Evolutionary conservation across 2,329 filamentous ascomycete species (phyloP), one percentile per base, ranked within the genome.

Genomic region (Scytalidium lignicola): DNA sequence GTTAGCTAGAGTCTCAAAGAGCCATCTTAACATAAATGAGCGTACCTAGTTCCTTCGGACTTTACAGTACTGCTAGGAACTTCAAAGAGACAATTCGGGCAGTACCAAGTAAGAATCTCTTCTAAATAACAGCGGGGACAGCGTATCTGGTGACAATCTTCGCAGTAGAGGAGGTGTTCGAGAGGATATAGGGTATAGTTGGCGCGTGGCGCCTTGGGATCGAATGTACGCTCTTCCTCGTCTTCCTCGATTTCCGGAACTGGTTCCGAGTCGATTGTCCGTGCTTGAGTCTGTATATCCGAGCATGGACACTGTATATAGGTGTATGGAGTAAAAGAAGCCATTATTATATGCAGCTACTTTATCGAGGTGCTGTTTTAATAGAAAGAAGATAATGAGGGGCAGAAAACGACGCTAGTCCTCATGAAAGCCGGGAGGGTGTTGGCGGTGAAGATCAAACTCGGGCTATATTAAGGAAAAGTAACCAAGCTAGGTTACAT

Each of bases 61-160:
- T 92, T 90, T 42, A 97, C 82, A 62, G 90, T 90, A 63, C 89
- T 95, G 66, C 88, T 95, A 4, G 92, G 90, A 26, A 96, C 92
- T 69, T 99, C 93, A 62, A 99, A 97, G 50, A 99, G 72, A 66
- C 93, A 99, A 65, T 83, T 92, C 4, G 93, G 93, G 62, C 93
- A 99, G 69, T 89, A 99, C 76, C 90, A 96, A 47, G 89, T 93
- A 43, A 95, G 84, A 48, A 96, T 90, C 70, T 99, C 93, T 65
- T 99, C 93, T 43, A 85, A 81, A 47, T 95, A 88, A 64, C 93
- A 99, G 70, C 90, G 79, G 5, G 90, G 88, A 65, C 93, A 99
- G 58, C 93, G 87, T 54, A 97, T 95, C 68, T 96, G 87, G 65
- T 95, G 90, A 67, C 93, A 99, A 66, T 97, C 93, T 65, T 96